Conservation (phyloP, 441 rosid genomes). For the Adansonia rubrostipa region DNA sequence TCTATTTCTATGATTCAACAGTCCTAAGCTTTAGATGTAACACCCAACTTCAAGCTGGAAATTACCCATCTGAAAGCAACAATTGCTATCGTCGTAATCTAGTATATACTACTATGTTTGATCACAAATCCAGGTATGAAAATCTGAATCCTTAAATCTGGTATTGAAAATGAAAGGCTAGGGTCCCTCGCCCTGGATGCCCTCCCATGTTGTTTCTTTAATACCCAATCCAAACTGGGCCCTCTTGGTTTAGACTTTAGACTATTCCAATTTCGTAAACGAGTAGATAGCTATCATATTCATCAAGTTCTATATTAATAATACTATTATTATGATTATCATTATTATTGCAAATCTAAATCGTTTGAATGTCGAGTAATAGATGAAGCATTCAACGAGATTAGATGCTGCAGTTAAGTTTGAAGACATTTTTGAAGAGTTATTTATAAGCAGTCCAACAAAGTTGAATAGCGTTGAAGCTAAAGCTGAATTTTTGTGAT, state of each 20-base stretch:
- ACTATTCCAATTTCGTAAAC: not conserved
- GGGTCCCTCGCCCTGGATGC: not conserved
- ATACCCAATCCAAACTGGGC: conserved; percentile 9
- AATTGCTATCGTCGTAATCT: not conserved
- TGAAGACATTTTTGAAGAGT: not conserved
- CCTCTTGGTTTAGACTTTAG: not conserved
- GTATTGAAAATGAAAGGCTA: not conserved
- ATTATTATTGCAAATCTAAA: not conserved
- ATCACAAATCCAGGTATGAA: not conserved
- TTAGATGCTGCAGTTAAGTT: not conserved
- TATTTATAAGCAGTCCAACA: not conserved
- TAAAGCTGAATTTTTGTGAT: not conserved
- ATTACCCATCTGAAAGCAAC: conserved; percentile 16
- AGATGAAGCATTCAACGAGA: not conserved
- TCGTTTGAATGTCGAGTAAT: not conserved
- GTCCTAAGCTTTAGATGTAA: not conserved
- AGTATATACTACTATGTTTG: not conserved
- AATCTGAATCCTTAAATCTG: conserved; percentile 14
- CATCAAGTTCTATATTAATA: not conserved
- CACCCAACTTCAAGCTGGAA: conserved; percentile 11
- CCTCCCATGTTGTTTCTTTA: not conserved
- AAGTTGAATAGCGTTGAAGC: not conserved
- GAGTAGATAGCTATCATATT: not conserved
- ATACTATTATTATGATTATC: not conserved
- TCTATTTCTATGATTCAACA: conserved; percentile 12